Evolutionary conservation across 306 rosid genomes (phyloP), one percentile per base, ranked within the genome.

Genomic region (Nissolia schottii): DNA sequence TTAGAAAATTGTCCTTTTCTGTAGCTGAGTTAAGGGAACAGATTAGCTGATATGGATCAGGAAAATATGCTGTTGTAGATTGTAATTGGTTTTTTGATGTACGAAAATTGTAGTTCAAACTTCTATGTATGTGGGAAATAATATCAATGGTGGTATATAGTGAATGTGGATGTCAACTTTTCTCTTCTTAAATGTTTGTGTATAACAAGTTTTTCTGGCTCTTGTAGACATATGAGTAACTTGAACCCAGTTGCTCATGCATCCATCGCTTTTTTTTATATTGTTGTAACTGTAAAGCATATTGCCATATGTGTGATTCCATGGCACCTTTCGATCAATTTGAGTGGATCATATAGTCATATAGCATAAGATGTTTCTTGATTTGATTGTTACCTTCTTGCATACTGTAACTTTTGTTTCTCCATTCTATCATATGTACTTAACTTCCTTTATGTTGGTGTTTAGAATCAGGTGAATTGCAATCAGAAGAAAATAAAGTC

Each of bases 401-500:
- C 46, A 31, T 54, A 18, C 0, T 9, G 48, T 41, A 45, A 25
- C 48, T 75, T 1, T 45, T n/a, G n/a, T 31, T 18, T 27, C 64
- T 5, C 18, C 45, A 12, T 28, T 55, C 66, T 24, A 51, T 71
- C 16, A 18, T 48, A 1, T 14, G 32, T n/a, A 5, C 41, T 79
- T 18, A 69, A 27, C 62, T 76, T 73, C 19, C 15, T 62, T 51
- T 80, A 11, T 54, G 62, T 67, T 83, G 64, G 80, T 84, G 60
- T 74, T 67, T 57, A 94, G 99, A 91, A 70, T 77, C 87, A 57
- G 53, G 82, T 40, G 90, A 84, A 54, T 67, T 77, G 79, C 90
- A 86, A 63, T 86, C 92, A 2, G 97, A 93, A 79, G 96, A 89
- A 66, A 93, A 89, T 34, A 91, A 87, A 80, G 86, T 32, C 62